Evolutionary conservation across 805 yeast genomes (phyloP), one percentile per base, ranked within the genome.

Genomic region (Candida rishiriensis): DNA sequence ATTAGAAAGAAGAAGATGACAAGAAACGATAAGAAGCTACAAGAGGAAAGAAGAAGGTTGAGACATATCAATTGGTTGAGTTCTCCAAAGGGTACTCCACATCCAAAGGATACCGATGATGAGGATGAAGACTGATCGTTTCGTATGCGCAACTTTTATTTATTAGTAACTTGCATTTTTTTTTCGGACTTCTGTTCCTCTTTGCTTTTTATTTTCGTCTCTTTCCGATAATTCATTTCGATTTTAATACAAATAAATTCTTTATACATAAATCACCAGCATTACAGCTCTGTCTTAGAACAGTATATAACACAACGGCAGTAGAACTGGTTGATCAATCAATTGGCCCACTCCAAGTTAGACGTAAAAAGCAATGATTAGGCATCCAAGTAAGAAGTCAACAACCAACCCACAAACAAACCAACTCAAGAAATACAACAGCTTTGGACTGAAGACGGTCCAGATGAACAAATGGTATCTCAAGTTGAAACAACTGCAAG

Each of bases 61-160:
- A 83, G 98, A 69, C 86, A 91, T 66, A 74, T 91, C 43, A 96
- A 87, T 57, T 91, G 99, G 99, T 76, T 91, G 63, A 83, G 83
- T 55, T 80, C 95, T 57, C 97, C 99, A 53, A 93, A 93, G 81
- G 99, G 99, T 29, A 93, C 99, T 16, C 98, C 98, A 55, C 86
- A 85, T 64, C 95, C 97, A 5, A 81, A 73, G 29, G 96, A 93
- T 60, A 84, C 97, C 33, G 98, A 93, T 61, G 97, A 88, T 51
- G 98, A 91, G 65, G 91, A 83, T 30, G 77, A 76, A 36, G 36
- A 38, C 12, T 38, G 18, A 18, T 29, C 14, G 14, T 32, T 21
- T 31, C n/a, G 2, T 16, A 16, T n/a, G 10, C 33, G 13, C 33
- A 30, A 13, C 36, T 34, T n/a, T 32, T 30, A n/a, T 15, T 11